phyloP scores from a whole-genome alignment of 106 monocot species.

The Dioscorea zingiberensis region DNA sequence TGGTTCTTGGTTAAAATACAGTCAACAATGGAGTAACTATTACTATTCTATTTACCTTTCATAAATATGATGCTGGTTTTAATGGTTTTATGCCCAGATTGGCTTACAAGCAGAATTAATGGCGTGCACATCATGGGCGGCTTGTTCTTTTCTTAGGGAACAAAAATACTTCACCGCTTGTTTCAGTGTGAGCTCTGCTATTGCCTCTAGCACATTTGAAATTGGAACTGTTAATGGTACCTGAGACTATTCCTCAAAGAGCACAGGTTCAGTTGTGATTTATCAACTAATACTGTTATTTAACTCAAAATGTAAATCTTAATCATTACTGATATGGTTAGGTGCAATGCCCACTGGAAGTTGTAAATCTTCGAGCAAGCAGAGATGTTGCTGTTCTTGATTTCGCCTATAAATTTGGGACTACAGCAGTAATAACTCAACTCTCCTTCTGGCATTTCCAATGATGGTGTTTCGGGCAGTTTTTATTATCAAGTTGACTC shows the following conservation, averaged over 20 bases:
- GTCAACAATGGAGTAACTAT: background rate
- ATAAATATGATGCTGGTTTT: background rate
- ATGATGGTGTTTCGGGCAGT: too few relatives aligned
- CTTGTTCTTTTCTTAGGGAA: conserved; percentile 93
- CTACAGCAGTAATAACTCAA: conserved; percentile 29
- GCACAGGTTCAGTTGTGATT: conserved; percentile 55
- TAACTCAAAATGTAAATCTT: background rate
- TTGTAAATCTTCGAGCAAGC: conserved; percentile 84
- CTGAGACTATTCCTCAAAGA: conserved; percentile 98
- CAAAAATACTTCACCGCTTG: conserved; percentile 85
- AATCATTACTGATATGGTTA: conserved; percentile 10
- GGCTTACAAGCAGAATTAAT: conserved; percentile 91
- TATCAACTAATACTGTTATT: background rate
- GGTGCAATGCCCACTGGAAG: conserved; percentile 97
- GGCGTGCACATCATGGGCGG: conserved; percentile 84
- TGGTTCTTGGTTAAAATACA: too few relatives aligned
- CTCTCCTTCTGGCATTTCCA: too few relatives aligned
- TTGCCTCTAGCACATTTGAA: conserved; percentile 84
- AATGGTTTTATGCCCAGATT: conserved; percentile 40
- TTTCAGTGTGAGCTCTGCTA: conserved; percentile 62
- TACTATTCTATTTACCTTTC: background rate
- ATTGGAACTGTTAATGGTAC: conserved; percentile 70
- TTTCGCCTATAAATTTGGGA: conserved; percentile 81
- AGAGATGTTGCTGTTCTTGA: conserved; percentile 93
- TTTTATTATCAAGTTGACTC: too few relatives aligned